These are phyloP conservation scores for Colletotrichum brevisporum DNA, from an alignment of 2,329 filamentous ascomycete species.

Conservation along the genomic window DNA sequence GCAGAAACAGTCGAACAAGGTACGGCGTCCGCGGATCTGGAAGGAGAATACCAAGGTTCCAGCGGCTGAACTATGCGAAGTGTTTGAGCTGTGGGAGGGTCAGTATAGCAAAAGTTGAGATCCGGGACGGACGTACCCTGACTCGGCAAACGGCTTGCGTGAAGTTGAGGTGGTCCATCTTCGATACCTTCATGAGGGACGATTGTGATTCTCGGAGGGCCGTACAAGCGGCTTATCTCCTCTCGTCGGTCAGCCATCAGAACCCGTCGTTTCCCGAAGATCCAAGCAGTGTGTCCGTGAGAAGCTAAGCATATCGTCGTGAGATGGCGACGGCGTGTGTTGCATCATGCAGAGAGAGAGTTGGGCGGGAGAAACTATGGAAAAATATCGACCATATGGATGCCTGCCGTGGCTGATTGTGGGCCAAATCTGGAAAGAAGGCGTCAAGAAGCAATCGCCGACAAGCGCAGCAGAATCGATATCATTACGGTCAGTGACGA, in stretches of 20 bases:
- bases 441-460: constrained; percentile 26
- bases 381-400: constrained; percentile 20
- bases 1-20: constrained; percentile 25
- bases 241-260: constrained; percentile 40
- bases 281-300: constrained; percentile 30
- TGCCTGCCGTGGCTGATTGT: background rate
- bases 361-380: constrained; percentile 2
- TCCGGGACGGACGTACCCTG: constrained; percentile 23
- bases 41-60: constrained; percentile 27
- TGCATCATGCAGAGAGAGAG: constrained; percentile 34
- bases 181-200: constrained; percentile 35
- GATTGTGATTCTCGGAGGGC: constrained; percentile 40
- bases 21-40: constrained; percentile 14
- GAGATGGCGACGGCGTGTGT: constrained; percentile 23
- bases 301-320: constrained; percentile 38
- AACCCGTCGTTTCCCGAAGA: constrained; percentile 31
- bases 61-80: constrained; percentile 30
- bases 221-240: constrained; percentile 40
- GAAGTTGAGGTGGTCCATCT: constrained; percentile 38
- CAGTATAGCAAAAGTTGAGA: constrained; percentile 1
- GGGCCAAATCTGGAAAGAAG: background rate
- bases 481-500: constrained; percentile 23
- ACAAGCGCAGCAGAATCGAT: constrained; percentile 24
- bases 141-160: constrained; percentile 34
- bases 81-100: constrained; percentile 14